These are phyloP conservation scores for Chrysopogon serrulatus DNA, from an alignment of 176 grass and related monocot genomes.

Conservation along the genomic window DNA sequence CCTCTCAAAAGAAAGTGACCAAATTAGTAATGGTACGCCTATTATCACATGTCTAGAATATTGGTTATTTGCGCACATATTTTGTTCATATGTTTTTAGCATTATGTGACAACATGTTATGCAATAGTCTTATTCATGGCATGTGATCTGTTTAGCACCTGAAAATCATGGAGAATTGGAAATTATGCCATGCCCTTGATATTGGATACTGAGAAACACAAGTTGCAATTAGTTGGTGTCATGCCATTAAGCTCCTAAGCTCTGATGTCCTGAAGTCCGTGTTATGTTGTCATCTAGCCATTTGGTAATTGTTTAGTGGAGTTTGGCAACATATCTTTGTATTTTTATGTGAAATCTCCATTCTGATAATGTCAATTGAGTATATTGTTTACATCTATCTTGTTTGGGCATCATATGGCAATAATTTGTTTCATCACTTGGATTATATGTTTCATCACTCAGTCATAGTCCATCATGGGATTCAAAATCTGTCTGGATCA, in stretches of 20 bases:
- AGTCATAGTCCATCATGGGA: not conserved
- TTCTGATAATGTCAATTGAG: not conserved
- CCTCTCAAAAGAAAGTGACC: constrained; percentile 84
- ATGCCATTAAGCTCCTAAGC: constrained; percentile 9
- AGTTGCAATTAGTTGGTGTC: not conserved
- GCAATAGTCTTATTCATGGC: not conserved
- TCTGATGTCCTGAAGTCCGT: not conserved
- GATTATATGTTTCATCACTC: not conserved
- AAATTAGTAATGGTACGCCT: constrained; percentile 96
- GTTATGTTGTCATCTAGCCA: not conserved
- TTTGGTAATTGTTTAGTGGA: not conserved
- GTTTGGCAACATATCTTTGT: not conserved
- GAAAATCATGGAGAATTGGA: not conserved
- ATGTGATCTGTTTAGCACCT: constrained; percentile 5
- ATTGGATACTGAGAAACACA: not conserved
- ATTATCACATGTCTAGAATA: constrained; percentile 21
- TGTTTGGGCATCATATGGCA: not conserved
- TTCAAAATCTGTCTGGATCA: not conserved
- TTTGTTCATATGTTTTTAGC: constrained; percentile 14
- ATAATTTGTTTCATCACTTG: not conserved
- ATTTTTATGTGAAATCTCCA: not conserved
- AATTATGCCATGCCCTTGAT: not conserved
- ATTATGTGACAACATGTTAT: not conserved
- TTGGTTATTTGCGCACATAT: constrained; percentile 21
- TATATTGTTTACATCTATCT: not conserved